A percentile compares a stretch with the other conserved stretches of the same genome.
Conservation (phyloP, 352 stramenopile genomes). For the Globisporangium viniferum region DNA sequence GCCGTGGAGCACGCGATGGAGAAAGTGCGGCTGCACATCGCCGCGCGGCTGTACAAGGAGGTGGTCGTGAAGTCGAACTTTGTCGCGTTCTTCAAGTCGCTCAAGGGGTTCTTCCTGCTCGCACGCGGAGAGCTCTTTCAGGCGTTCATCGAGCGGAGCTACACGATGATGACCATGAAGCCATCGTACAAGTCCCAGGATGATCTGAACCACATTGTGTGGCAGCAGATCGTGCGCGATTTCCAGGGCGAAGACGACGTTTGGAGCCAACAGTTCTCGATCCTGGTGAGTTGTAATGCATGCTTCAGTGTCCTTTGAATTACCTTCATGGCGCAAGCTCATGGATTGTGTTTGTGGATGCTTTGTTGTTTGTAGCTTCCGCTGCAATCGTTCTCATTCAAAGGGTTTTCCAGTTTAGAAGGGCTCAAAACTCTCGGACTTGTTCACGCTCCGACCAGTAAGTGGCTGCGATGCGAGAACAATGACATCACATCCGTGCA, state of each 20-base stretch:
- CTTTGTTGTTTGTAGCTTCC: slow-evolving; percentile 29
- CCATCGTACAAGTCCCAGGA: slow-evolving; percentile 54
- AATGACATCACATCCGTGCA: neutral
- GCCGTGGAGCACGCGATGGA: slow-evolving; percentile 56
- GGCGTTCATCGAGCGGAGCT: slow-evolving; percentile 64
- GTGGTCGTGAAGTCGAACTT: slow-evolving; percentile 71
- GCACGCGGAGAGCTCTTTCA: slow-evolving; percentile 71
- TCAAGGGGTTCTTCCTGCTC: slow-evolving; percentile 73
- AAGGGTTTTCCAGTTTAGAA: slow-evolving; percentile 37
- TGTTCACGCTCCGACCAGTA: slow-evolving; percentile 23
- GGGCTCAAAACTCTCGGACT: slow-evolving; percentile 26
- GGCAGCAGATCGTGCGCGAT: slow-evolving; percentile 49
- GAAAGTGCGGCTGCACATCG: slow-evolving; percentile 51
- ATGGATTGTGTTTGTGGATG: neutral
- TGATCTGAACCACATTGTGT: slow-evolving; percentile 63
- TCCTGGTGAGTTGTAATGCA: slow-evolving; percentile 27
- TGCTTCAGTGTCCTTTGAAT: neutral
- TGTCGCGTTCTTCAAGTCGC: slow-evolving; percentile 41
- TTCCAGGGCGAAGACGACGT: slow-evolving; percentile 43
- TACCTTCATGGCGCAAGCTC: neutral
- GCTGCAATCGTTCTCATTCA: slow-evolving; percentile 55
- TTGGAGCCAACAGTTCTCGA: slow-evolving; percentile 35
- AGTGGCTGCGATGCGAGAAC: slow-evolving; percentile 24
- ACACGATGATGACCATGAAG: slow-evolving; percentile 45
- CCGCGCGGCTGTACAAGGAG: slow-evolving; percentile 50